A percentile compares a stretch with the other conserved stretches of the same genome.
Evolutionary conservation across 257 asterid species (phyloP).

Genomic region (Solanum stenotomum): DNA sequence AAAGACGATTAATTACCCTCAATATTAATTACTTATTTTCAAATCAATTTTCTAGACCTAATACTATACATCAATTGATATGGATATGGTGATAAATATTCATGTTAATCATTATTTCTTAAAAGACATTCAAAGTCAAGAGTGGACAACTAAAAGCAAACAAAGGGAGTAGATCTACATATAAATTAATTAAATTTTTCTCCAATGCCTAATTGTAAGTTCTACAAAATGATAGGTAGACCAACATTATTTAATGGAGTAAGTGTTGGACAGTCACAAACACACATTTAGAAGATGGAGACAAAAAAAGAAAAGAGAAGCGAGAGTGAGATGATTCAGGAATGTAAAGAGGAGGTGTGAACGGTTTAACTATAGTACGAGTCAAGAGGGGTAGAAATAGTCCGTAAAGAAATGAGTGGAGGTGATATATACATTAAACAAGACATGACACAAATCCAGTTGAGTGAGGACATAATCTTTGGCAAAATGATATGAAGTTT

Average conservation of each 20-base stretch:
- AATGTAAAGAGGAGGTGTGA: not conserved
- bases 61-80: too few species aligned
- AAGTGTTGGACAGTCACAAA: not conserved
- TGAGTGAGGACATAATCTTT: not conserved
- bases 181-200: not conserved
- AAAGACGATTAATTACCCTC: too few species aligned
- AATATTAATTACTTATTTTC: too few species aligned
- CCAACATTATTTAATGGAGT: not conserved
- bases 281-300: not conserved
- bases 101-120: too few species aligned
- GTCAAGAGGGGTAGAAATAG: not conserved
- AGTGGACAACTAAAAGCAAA: not conserved
- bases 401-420: not conserved
- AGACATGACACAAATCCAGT: not conserved
- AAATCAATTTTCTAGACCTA: too few species aligned
- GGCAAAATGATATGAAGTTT: too few species aligned
- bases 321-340: not conserved
- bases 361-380: not conserved
- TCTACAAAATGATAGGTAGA: not conserved
- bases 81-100: not conserved
- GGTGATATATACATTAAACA: not conserved
- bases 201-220: too few species aligned
- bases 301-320: not conserved
- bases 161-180: not conserved
- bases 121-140: too few species aligned